Evolutionary conservation across 2,329 filamentous ascomycete species (phyloP).

Genomic region (Grosmannia clavigera): DNA sequence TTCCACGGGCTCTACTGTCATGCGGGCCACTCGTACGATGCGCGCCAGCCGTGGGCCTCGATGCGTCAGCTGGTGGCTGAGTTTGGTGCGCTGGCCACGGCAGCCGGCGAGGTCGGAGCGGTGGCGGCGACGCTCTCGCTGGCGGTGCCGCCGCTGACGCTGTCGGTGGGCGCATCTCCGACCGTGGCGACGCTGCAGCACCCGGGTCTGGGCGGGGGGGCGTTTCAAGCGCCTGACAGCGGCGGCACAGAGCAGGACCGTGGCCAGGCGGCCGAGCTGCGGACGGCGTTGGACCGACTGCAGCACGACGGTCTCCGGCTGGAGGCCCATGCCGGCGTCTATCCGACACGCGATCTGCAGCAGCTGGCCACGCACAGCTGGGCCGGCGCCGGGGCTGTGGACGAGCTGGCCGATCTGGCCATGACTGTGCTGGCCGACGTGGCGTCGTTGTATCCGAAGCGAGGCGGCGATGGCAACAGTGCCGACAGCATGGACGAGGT

Average conservation of each 20-base stretch:
- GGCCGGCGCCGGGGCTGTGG: conserved; percentile 18
- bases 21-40: conserved; percentile 58
- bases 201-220: conserved; percentile 17
- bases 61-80: conserved; percentile 47
- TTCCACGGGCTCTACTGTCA: conserved; percentile 62
- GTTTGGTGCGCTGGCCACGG: conserved; percentile 38
- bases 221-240: neutral
- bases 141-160: conserved; percentile 23
- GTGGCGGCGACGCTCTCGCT: neutral
- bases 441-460: conserved; percentile 51
- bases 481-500: conserved; percentile 41
- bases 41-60: conserved; percentile 40
- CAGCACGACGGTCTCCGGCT: conserved; percentile 29
- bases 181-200: conserved; percentile 58
- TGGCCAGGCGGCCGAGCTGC: conserved; percentile 24
- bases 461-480: conserved; percentile 29
- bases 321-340: conserved; percentile 67
- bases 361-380: conserved; percentile 60
- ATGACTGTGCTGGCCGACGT: conserved; percentile 62
- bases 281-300: conserved; percentile 25
- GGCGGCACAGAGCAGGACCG: neutral
- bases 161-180: conserved; percentile 68
- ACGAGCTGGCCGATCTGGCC: conserved; percentile 40
- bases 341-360: conserved; percentile 65
- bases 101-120: conserved; percentile 20